Base-by-base conservation (phyloP, 192 early-diverging fungal species). In the Backusella mclennaniae region DNA sequence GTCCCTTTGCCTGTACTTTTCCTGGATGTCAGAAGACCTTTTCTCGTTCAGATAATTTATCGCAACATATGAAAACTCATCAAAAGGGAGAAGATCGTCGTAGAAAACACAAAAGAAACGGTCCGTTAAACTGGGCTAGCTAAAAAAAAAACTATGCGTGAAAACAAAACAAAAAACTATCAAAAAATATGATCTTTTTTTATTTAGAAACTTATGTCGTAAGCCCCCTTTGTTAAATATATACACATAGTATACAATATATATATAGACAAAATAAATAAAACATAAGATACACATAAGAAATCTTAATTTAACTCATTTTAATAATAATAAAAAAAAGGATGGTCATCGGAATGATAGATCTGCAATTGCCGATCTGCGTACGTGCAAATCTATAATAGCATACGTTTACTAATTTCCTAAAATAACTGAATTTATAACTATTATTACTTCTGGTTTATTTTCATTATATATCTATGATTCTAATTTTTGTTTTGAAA, bases 21-120 rank as follows among this genome's bases (percentile, higher is more conserved):
- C 74, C 72, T 3, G 85, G 83, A 11, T 93, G 92, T 67, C 79
- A 79, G 35, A 88, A 89, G 67, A 71, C 71, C 3, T 94, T 94
- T 83, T 86, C 88, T 9, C 80, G 91, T 29, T 85, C 84, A 8
- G 92, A 93, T 73, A 89, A 92, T 66, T 76, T 94, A 49, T 77
- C 85, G 26, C 85, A 86, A 74, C 93, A 94, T 76, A 75, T 89
- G 52, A 84, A 82, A 38, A 84, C 80, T 12, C 82, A 84, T 66
- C 79, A 80, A 68, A 73, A 75, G 14, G 67, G 53, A 8, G 73
- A 80, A 21, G 74, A 76, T 49, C 63, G 73, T 29, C 67, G 76
- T 15, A 39, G 75, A 41, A 39, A 68, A 75, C 63, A 49, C 15
- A 59, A 66, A 17, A 39, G 53, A 56, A 56, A 11, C 53, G 21